Evolutionary conservation across 2,329 filamentous ascomycete genomes (phyloP).

Genomic region (Dactylellina drechsleri): DNA sequence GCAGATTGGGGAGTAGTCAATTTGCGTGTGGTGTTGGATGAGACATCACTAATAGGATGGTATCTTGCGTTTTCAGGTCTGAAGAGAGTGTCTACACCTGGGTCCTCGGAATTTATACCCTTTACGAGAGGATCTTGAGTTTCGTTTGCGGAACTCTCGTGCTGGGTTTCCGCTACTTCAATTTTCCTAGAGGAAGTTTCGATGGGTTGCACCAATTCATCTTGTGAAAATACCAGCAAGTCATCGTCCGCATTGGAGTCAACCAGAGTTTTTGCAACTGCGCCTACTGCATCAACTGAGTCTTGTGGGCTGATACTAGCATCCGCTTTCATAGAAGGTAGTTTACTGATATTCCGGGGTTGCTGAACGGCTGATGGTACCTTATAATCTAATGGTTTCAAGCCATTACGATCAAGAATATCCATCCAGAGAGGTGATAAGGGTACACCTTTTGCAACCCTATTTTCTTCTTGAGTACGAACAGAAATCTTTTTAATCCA

Average conservation of each 20-base stretch:
- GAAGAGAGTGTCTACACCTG: neutral
- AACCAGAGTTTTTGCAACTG: neutral
- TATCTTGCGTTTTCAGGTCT: constrained; percentile 42
- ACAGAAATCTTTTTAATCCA: neutral
- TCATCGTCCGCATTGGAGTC: neutral
- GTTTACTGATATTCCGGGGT: neutral
- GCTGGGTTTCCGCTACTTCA: neutral
- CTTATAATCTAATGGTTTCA: constrained; percentile 6
- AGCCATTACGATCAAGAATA: neutral
- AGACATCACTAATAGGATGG: constrained; percentile 15
- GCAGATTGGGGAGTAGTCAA: neutral
- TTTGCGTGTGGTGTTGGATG: neutral
- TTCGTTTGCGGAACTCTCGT: neutral
- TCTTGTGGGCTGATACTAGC: neutral
- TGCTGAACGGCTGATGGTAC: neutral
- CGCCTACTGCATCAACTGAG: neutral
- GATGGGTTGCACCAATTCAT: neutral
- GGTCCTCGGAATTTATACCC: neutral
- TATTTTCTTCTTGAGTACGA: constrained; percentile 8
- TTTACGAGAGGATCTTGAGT: neutral
- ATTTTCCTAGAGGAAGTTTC: neutral
- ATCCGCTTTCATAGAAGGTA: neutral
- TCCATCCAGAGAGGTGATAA: constrained; percentile 21
- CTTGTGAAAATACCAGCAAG: no score
- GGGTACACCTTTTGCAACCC: constrained; percentile 12